Conservation (phyloP, 352 stramenopile species). For the Pythium rishiriense region DNA sequence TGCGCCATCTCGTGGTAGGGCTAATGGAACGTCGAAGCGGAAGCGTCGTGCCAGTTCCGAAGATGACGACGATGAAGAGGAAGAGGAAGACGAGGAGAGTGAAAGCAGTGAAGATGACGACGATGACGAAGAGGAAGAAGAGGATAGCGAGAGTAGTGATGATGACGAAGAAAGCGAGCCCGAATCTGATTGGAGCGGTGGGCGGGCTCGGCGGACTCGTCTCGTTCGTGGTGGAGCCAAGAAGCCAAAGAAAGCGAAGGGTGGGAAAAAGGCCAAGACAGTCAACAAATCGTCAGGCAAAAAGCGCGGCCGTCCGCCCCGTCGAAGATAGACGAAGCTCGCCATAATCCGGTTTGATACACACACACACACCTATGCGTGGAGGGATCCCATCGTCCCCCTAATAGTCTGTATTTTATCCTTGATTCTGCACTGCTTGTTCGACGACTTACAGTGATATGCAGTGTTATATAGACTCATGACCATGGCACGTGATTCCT, state of each 20-base stretch:
- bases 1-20: slow-evolving; percentile 17
- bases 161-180: slow-evolving; percentile 30
- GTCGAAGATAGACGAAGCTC: not conserved
- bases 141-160: slow-evolving; percentile 29
- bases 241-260: slow-evolving; percentile 1
- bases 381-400: slow-evolving; percentile 16
- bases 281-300: slow-evolving; percentile 9
- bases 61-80: slow-evolving; percentile 45
- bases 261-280: slow-evolving; percentile 10
- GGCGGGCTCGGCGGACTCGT: slow-evolving; percentile 35
- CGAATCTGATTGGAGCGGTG: slow-evolving; percentile 46
- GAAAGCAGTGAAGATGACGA: slow-evolving; percentile 35
- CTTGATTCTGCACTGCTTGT: not conserved
- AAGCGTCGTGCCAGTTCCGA: slow-evolving; percentile 48
- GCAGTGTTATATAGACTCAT: not conserved
- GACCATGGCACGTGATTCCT: not conserved
- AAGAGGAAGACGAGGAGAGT: slow-evolving; percentile 44
- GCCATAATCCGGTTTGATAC: not conserved
- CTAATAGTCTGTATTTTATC: slow-evolving; percentile 1
- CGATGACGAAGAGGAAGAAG: slow-evolving; percentile 66
- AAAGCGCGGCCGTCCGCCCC: slow-evolving; percentile 8
- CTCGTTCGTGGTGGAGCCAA: slow-evolving; percentile 9
- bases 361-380: no score
- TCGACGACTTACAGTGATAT: no score
- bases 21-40: slow-evolving; percentile 20